A percentile compares a stretch with the other conserved stretches of the same genome.
phyloP scores from a whole-genome alignment of 2,329 filamentous ascomycete species.

The Teratosphaeria nubilosa region DNA sequence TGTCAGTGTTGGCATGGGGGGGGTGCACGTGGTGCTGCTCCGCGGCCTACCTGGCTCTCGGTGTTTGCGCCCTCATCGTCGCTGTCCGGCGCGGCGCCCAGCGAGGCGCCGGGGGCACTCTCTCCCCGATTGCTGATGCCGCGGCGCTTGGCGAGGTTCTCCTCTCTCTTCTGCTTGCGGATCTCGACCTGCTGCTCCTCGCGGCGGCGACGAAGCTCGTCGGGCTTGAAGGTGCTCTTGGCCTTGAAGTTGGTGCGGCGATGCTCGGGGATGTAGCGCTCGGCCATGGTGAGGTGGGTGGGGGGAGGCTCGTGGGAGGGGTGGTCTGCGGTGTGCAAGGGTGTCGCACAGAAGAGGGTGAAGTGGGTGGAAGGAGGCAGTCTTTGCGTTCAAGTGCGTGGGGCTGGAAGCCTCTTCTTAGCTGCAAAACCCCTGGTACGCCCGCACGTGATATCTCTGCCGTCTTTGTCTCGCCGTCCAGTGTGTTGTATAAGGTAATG shows the following conservation, averaged over 20 bases:
- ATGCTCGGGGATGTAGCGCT: slow-evolving; percentile 99
- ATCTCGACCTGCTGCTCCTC: slow-evolving; percentile 99
- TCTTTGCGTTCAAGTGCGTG: neutral
- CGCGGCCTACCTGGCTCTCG: slow-evolving; percentile 75
- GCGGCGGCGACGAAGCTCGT: slow-evolving; percentile 93
- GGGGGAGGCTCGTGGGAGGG: neutral
- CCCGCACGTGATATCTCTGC: neutral
- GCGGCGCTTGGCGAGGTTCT: slow-evolving; percentile 96
- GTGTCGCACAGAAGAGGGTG: neutral
- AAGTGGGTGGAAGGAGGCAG: neutral
- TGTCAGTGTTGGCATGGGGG: slow-evolving; percentile 10
- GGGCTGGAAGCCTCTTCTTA: too few species aligned
- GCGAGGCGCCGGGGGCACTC: slow-evolving; percentile 62
- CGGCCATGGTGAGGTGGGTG: slow-evolving; percentile 62
- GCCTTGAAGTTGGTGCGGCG: slow-evolving; percentile 99
- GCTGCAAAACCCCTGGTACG: neutral
- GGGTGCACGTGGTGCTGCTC: neutral
- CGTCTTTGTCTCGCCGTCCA: too few species aligned
- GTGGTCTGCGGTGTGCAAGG: neutral
- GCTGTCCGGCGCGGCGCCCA: slow-evolving; percentile 86
- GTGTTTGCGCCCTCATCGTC: slow-evolving; percentile 94
- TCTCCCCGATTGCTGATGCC: slow-evolving; percentile 72
- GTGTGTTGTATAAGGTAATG: neutral
- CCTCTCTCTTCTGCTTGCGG: slow-evolving; percentile 94
- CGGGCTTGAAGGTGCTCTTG: slow-evolving; percentile 97